Conservation (phyloP, 805 yeast species). For the Millerozyma miso region DNA sequence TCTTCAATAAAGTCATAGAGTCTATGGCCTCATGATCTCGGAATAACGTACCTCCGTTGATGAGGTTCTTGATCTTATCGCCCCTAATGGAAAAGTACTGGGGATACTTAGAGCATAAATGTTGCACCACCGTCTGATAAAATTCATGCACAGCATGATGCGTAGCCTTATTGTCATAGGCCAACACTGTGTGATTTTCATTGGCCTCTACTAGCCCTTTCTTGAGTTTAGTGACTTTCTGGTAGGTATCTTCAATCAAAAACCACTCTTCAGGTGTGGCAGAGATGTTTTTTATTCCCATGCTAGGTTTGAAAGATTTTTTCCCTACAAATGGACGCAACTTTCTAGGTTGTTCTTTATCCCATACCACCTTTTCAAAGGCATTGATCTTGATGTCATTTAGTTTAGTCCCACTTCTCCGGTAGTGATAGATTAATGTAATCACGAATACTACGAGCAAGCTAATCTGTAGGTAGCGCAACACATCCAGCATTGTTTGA, state of each 20-base stretch:
- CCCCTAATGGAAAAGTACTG: conserved; percentile 22
- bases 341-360: conserved; percentile 2
- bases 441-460: no score
- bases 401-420: not conserved
- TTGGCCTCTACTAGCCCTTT: conserved; percentile 21
- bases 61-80: conserved; percentile 20
- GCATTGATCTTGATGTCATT: not conserved
- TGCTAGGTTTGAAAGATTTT: conserved; percentile 29
- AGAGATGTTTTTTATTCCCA: conserved; percentile 29
- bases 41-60: conserved; percentile 28
- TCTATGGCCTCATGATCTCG: conserved; percentile 9
- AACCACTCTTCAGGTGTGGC: conserved; percentile 51
- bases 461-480: no score
- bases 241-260: conserved; percentile 57
- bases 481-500: no score
- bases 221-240: conserved; percentile 39
- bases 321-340: conserved; percentile 36
- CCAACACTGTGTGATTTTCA: conserved; percentile 3
- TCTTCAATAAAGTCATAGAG: conserved; percentile 17
- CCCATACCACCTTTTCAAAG: not conserved
- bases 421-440: not conserved
- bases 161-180: conserved; percentile 30
- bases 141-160: conserved; percentile 33
- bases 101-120: conserved; percentile 37
- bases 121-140: conserved; percentile 26